Evolutionary conservation across 2,329 filamentous ascomycete species (phyloP).

Genomic region (Ceratocystis albifundus): DNA sequence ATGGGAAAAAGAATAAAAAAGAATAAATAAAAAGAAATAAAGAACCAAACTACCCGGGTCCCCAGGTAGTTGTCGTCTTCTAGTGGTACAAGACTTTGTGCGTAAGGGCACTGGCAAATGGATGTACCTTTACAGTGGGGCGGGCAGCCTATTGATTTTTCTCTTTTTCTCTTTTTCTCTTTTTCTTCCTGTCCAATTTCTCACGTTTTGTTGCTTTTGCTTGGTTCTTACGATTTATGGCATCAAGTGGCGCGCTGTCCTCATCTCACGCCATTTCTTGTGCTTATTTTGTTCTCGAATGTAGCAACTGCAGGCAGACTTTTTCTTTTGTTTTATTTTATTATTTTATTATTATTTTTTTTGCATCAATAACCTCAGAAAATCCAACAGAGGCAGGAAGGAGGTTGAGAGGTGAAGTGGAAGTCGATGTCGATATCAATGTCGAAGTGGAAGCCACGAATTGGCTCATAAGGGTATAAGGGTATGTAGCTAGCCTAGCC

Average conservation of each 20-base stretch:
- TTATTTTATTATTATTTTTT: too few relatives aligned
- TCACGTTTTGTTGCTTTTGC: background rate
- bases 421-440: too few relatives aligned
- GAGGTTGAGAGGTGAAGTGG: too few relatives aligned
- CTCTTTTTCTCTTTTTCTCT: background rate
- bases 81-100: constrained; percentile 4
- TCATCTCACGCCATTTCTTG: constrained; percentile 10
- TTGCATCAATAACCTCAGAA: background rate
- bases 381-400: background rate
- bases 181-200: too few relatives aligned
- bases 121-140: constrained; percentile 6
- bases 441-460: too few relatives aligned
- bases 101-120: background rate
- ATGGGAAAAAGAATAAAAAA: too few relatives aligned
- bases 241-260: background rate
- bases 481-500: background rate
- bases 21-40: background rate
- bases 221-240: constrained; percentile 1
- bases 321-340: too few relatives aligned
- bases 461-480: background rate
- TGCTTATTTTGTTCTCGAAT: constrained; percentile 12
- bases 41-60: background rate
- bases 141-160: background rate
- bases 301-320: background rate
- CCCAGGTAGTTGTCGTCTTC: background rate